Percentiles rank a stretch among this genome's conserved stretches.
phyloP scores from a whole-genome alignment of 331 rosid species.

The Quercus tomentella region DNA sequence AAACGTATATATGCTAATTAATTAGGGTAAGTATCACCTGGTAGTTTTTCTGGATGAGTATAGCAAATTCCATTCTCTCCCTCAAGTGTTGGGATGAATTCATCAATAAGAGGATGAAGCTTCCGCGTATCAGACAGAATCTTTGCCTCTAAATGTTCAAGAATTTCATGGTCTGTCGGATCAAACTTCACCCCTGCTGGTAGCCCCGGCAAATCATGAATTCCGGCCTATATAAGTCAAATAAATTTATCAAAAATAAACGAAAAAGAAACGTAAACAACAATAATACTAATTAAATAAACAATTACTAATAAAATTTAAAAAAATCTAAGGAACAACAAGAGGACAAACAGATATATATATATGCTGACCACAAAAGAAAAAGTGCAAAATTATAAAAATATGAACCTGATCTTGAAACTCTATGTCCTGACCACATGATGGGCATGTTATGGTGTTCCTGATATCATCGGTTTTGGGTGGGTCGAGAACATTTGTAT shows the following conservation, averaged over 20 bases:
- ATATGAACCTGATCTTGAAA: constrained; percentile 59
- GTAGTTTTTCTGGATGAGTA: constrained; percentile 89
- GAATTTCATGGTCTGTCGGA: constrained; percentile 82
- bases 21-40: constrained; percentile 37
- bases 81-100: constrained; percentile 83
- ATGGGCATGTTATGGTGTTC: constrained; percentile 57
- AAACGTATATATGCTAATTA: neutral
- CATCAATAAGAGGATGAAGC: constrained; percentile 82
- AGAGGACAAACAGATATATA: no score
- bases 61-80: constrained; percentile 91
- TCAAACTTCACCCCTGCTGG: constrained; percentile 95
- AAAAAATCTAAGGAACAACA: no score
- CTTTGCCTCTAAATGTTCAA: constrained; percentile 86
- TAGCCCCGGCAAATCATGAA: constrained; percentile 67
- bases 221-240: constrained; percentile 20
- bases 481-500: neutral
- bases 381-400: neutral
- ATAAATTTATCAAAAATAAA: neutral
- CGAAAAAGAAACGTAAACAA: no score
- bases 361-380: no score
- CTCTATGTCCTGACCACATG: constrained; percentile 71
- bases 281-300: neutral
- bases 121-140: constrained; percentile 44
- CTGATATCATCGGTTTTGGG: constrained; percentile 20
- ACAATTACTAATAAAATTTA: neutral